phyloP scores from a whole-genome alignment of 108 stramenopile species.

The Cyclotella kingstonii region DNA sequence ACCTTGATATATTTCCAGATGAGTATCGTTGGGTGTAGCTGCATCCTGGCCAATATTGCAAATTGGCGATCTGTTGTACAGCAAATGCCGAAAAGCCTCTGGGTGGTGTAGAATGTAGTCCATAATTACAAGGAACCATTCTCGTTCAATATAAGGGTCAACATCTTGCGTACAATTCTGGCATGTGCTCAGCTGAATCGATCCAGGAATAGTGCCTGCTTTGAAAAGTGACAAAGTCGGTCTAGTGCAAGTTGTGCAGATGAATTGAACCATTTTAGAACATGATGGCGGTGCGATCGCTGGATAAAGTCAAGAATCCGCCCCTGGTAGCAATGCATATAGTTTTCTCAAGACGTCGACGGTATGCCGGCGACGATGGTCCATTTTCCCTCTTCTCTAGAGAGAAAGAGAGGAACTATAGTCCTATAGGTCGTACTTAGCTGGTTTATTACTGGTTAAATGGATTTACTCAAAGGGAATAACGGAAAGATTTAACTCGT shows the following conservation, averaged over 20 bases:
- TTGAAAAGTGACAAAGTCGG: constrained; percentile 33
- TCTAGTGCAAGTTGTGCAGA: constrained; percentile 31
- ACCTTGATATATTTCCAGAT: too few relatives aligned
- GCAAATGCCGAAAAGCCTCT: constrained; percentile 62
- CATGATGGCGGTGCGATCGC: too few relatives aligned
- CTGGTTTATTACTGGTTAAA: too few relatives aligned
- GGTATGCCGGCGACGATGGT: too few relatives aligned
- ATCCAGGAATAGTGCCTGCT: constrained; percentile 33
- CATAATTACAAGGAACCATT: constrained; percentile 57
- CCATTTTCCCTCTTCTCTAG: too few relatives aligned
- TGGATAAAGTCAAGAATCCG: too few relatives aligned
- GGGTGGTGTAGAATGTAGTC: constrained; percentile 59
- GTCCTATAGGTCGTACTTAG: too few relatives aligned
- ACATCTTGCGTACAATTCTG: constrained; percentile 27
- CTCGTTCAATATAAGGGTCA: constrained; percentile 74
- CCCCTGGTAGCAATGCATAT: too few relatives aligned
- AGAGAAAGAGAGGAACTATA: too few relatives aligned
- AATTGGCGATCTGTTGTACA: constrained; percentile 48
- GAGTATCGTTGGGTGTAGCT: not conserved
- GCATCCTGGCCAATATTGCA: not conserved
- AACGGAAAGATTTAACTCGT: too few relatives aligned
- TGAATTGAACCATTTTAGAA: constrained; percentile 1
- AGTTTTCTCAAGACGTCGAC: too few relatives aligned
- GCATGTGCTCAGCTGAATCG: constrained; percentile 31
- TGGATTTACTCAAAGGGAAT: too few relatives aligned